phyloP scores from a whole-genome alignment of 2,329 filamentous ascomycete species.

The Coniochaeta sp. region DNA sequence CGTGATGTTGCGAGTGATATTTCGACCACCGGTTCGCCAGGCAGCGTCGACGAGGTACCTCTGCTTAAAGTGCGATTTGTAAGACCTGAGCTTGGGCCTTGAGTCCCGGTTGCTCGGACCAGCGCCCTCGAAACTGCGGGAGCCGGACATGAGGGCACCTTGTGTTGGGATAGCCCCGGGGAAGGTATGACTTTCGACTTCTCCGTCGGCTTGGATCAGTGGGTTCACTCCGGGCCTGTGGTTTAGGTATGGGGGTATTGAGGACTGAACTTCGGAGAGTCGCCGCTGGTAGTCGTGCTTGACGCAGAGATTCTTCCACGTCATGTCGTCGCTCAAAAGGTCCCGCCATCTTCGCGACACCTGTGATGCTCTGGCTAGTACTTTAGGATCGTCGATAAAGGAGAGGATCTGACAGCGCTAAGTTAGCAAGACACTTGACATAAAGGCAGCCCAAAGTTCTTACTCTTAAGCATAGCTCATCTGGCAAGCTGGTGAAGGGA shows the following conservation, averaged over 20 bases:
- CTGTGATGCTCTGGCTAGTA: slow-evolving; percentile 85
- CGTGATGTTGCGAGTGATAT: slow-evolving; percentile 79
- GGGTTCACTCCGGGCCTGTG: slow-evolving; percentile 20
- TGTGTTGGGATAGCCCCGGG: slow-evolving; percentile 31
- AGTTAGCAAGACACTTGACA: background rate
- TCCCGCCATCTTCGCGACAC: slow-evolving; percentile 95
- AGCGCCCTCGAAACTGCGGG: slow-evolving; percentile 50
- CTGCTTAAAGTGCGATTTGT: slow-evolving; percentile 97
- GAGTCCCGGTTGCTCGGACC: slow-evolving; percentile 27
- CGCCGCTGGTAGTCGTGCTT: slow-evolving; percentile 79
- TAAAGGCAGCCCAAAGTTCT: background rate
- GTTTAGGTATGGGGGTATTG: slow-evolving; percentile 23
- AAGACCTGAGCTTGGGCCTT: slow-evolving; percentile 66
- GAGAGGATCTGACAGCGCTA: slow-evolving; percentile 63
- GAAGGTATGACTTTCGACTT: slow-evolving; percentile 30
- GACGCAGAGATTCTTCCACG: slow-evolving; percentile 95
- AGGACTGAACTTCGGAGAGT: slow-evolving; percentile 40
- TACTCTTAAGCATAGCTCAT: slow-evolving; percentile 86
- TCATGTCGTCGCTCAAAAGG: slow-evolving; percentile 90
- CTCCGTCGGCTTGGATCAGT: slow-evolving; percentile 24
- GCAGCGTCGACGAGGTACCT: slow-evolving; percentile 94
- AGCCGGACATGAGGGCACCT: slow-evolving; percentile 25
- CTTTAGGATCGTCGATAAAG: slow-evolving; percentile 94
- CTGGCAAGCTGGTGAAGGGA: slow-evolving; percentile 84
- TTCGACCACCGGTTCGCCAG: slow-evolving; percentile 86